These are phyloP conservation scores for Saposhnikovia divaricata DNA, from an alignment of 129 eudicot genomes.

Conservation along the genomic window DNA sequence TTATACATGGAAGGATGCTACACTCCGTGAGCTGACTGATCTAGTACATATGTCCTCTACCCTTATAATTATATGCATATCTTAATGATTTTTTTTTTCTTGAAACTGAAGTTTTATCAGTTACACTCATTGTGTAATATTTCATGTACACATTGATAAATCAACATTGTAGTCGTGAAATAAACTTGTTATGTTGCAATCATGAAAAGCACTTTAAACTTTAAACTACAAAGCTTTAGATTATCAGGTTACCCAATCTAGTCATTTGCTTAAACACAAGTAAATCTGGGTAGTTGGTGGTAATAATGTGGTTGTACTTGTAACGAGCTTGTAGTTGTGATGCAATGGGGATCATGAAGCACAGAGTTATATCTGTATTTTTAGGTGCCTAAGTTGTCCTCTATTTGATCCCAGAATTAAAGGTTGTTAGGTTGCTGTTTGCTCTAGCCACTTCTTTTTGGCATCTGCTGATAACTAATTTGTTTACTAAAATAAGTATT, in stretches of 20 bases:
- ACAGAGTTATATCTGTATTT: neutral
- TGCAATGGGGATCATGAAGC: neutral
- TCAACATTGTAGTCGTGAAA: neutral
- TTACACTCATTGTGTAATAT: neutral
- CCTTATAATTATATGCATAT: neutral
- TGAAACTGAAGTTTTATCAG: neutral
- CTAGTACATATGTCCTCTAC: constrained; percentile 36
- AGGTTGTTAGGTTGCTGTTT: neutral
- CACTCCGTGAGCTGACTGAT: constrained; percentile 91
- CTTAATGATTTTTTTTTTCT: neutral
- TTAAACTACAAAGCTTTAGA: neutral
- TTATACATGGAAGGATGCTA: constrained; percentile 97
- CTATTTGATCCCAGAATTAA: neutral
- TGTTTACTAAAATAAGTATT: neutral
- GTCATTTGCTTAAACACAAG: neutral
- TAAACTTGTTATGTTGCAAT: neutral
- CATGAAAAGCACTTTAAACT: neutral
- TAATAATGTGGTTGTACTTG: neutral
- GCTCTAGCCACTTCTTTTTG: neutral
- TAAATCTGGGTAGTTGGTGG: neutral
- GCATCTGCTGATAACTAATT: neutral
- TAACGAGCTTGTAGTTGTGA: neutral
- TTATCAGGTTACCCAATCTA: neutral
- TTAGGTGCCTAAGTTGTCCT: neutral
- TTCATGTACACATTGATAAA: neutral